Conservation (phyloP, 163 green algal species). For the Chlorella variabilis region DNA sequence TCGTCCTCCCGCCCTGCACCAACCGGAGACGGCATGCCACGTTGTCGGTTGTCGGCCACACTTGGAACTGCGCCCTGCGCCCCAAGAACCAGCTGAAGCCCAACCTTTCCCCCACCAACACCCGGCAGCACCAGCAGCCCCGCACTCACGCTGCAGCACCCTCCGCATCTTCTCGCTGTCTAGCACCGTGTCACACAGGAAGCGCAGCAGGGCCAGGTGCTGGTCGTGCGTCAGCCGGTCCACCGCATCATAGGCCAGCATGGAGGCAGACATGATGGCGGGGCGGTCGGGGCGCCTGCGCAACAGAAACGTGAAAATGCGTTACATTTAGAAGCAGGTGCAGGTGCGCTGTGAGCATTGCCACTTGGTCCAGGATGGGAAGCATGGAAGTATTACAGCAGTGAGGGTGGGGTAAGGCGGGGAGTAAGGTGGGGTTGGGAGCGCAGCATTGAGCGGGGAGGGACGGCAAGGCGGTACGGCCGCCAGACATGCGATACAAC, state of each 20-base stretch:
- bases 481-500: too few relatives aligned
- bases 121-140: too few relatives aligned
- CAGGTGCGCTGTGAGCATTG: too few relatives aligned
- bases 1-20: conserved; percentile 50
- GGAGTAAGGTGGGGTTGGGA: too few relatives aligned
- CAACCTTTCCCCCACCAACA: too few relatives aligned
- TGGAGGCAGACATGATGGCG: conserved; percentile 22
- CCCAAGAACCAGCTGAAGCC: too few relatives aligned
- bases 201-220: conserved; percentile 65
- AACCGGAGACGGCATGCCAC: neutral
- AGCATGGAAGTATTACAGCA: too few relatives aligned
- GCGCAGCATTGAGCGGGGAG: too few relatives aligned
- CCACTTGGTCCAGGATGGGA: too few relatives aligned
- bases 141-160: conserved; percentile 49
- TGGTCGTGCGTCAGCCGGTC: conserved; percentile 54
- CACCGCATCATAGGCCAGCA: conserved; percentile 42
- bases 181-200: conserved; percentile 64
- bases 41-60: neutral
- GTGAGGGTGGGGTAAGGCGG: too few relatives aligned
- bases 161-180: conserved; percentile 61
- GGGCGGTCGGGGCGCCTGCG: conserved; percentile 31
- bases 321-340: conserved; percentile 22
- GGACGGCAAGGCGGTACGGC: too few relatives aligned
- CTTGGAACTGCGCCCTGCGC: too few relatives aligned
- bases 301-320: neutral